Conservation (phyloP, 768 basidiomycete species). For the Rhizopogon salebrosus region DNA sequence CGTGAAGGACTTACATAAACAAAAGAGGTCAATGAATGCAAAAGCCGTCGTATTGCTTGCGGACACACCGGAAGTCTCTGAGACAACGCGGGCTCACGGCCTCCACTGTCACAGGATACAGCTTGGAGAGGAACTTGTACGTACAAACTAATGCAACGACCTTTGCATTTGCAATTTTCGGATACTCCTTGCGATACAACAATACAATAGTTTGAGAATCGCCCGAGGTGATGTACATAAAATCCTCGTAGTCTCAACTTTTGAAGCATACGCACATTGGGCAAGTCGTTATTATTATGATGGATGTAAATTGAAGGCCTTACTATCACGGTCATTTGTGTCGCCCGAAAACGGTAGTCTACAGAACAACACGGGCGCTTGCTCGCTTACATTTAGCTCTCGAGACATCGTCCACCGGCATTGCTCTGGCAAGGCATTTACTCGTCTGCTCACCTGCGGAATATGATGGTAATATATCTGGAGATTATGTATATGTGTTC, state of each 20-base stretch:
- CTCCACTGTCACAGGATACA: too few relatives aligned
- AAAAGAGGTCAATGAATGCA: too few relatives aligned
- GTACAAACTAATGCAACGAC: neutral
- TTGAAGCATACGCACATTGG: neutral
- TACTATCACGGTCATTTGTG: too few relatives aligned
- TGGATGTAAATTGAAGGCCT: too few relatives aligned
- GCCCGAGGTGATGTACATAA: neutral
- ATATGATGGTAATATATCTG: neutral
- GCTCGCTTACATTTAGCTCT: neutral
- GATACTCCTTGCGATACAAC: neutral
- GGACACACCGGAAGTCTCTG: too few relatives aligned
- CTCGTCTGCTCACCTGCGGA: neutral
- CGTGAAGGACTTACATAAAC: too few relatives aligned
- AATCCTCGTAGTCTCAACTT: neutral
- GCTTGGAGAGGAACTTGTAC: too few relatives aligned
- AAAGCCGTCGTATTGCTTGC: too few relatives aligned
- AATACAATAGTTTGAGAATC: neutral
- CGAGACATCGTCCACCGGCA: neutral
- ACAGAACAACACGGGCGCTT: too few relatives aligned
- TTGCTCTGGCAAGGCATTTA: neutral
- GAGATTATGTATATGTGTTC: neutral
- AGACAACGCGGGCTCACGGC: too few relatives aligned
- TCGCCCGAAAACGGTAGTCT: too few relatives aligned
- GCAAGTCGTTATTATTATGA: neutral
- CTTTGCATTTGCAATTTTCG: neutral